Base-by-base conservation (phyloP, 1,284 basidiomycete genomes). In the Ustilago tritici region DNA sequence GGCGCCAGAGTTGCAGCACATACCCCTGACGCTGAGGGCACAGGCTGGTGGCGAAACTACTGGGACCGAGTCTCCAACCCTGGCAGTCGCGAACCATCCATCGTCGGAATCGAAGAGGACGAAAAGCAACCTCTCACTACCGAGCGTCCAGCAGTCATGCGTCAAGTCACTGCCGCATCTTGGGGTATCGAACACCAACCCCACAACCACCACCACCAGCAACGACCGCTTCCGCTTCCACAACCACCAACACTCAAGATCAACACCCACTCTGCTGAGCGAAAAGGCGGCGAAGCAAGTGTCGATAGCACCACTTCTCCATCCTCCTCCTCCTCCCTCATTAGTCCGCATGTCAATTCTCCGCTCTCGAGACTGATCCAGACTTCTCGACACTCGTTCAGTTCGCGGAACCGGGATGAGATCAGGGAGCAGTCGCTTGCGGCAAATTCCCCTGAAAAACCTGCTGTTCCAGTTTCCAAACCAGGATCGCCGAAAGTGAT, bases 1-100 rank as follows among this genome's bases (percentile, higher is more conserved):
- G 52, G 52, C 14, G 52, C 35, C 6, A n/a, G 31, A 50, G 49
- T 50, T 10, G 49, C 23, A 12, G 49, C 23, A 31, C 9, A 9
- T 7, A n/a, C 61, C 0, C 52, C 61, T 5, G 65, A 62, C 0
- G 49, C 19, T 3, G 61, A 64, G 4, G 66, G 66, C 9, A 68
- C 61, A 5, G 56, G 56, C 4, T 70, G 74, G 74, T 76, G 74
- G 74, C 49, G 65, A 17, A 65, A 55, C n/a, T 71, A 71, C 61
- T 76, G 69, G 74, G 61, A 71, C 4, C 65, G 62, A 2, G 53
- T 72, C 2, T 76, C 74, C 19, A 50, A 67, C 10, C 28, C 49
- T 5, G 60, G 56, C 31, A 65, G 61, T 35, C 61, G 58, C 41
- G 70, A 73, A 55, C 70, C 70, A 0, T 73, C 70, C 14, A 53